phyloP scores from a whole-genome alignment of 2,329 filamentous ascomycete species.

The Achaetomium macrosporum region DNA sequence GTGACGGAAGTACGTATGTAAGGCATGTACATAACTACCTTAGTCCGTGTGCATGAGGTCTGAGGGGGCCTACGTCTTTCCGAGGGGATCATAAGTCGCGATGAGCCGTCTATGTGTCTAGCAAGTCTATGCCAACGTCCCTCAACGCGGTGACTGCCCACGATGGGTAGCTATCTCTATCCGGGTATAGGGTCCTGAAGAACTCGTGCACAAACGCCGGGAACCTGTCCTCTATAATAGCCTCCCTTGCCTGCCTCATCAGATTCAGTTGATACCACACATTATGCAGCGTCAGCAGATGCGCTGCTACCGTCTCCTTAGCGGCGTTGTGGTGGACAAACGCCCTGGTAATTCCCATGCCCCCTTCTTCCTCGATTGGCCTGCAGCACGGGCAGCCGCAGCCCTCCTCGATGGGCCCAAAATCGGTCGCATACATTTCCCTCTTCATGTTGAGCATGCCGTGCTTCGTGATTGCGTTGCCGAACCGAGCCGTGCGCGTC shows the following conservation, averaged over 20 bases:
- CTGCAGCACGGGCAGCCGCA: constrained; percentile 79
- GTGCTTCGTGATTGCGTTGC: constrained; percentile 77
- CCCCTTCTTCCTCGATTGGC: constrained; percentile 56
- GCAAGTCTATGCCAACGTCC: constrained; percentile 73
- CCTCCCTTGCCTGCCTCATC: constrained; percentile 68
- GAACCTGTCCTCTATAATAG: constrained; percentile 76
- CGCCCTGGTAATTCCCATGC: constrained; percentile 73
- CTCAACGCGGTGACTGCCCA: constrained; percentile 81
- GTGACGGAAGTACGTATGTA: too few species aligned
- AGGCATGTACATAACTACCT: too few species aligned
- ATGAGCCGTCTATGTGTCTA: constrained; percentile 30
- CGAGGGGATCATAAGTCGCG: background rate
- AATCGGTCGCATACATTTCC: constrained; percentile 69
- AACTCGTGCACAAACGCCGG: constrained; percentile 73
- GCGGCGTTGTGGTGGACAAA: constrained; percentile 87
- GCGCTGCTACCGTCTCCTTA: constrained; percentile 91
- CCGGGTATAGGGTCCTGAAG: constrained; percentile 67
- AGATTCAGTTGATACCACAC: constrained; percentile 85
- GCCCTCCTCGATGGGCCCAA: constrained; percentile 73
- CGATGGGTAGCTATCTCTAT: constrained; percentile 61
- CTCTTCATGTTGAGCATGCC: constrained; percentile 85
- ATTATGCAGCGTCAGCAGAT: constrained; percentile 86
- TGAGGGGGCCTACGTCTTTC: too few species aligned
- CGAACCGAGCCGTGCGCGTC: constrained; percentile 89
- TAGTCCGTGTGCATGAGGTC: too few species aligned